These are phyloP conservation scores for Leavenworthia alabamica DNA, from an alignment of 345 rosid species.

Conservation along the genomic window DNA sequence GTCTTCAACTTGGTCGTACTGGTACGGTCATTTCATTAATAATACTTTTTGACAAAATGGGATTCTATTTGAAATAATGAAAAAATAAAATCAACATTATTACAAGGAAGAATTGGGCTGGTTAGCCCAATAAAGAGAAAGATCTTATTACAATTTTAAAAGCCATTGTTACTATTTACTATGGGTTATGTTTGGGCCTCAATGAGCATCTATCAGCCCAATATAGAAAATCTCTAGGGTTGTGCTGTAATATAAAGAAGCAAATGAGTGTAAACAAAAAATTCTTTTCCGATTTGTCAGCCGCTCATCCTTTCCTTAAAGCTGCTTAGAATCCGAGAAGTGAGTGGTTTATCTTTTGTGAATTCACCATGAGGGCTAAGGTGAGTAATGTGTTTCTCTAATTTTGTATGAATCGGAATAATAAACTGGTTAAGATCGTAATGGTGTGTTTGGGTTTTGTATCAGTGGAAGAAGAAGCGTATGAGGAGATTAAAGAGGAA, in stretches of 20 bases:
- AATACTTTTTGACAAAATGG: not conserved
- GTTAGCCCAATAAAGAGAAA: not conserved
- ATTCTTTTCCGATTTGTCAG: not conserved
- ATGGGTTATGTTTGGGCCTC: not conserved
- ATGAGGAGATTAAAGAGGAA: constrained; percentile 99
- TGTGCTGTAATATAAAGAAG: constrained; percentile 9
- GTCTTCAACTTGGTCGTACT: constrained; percentile 1
- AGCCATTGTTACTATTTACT: not conserved
- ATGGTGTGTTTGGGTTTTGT: not conserved
- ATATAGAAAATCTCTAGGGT: constrained; percentile 17
- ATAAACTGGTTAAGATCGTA: not conserved
- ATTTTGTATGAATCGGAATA: not conserved
- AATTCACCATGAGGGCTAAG: constrained; percentile 76
- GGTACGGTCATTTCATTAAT: not conserved
- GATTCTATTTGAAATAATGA: not conserved
- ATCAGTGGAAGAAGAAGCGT: constrained; percentile 99
- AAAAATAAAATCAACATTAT: not conserved
- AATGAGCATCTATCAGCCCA: constrained; percentile 5
- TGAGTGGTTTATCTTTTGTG: not conserved
- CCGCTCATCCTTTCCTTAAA: not conserved
- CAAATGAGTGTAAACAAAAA: not conserved
- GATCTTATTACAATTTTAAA: not conserved
- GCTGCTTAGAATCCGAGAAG: constrained; percentile 20
- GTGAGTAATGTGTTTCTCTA: constrained; percentile 21
- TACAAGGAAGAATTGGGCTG: not conserved